Conservation (phyloP, 2,329 filamentous ascomycete genomes). For the Sporothrix luriei region DNA sequence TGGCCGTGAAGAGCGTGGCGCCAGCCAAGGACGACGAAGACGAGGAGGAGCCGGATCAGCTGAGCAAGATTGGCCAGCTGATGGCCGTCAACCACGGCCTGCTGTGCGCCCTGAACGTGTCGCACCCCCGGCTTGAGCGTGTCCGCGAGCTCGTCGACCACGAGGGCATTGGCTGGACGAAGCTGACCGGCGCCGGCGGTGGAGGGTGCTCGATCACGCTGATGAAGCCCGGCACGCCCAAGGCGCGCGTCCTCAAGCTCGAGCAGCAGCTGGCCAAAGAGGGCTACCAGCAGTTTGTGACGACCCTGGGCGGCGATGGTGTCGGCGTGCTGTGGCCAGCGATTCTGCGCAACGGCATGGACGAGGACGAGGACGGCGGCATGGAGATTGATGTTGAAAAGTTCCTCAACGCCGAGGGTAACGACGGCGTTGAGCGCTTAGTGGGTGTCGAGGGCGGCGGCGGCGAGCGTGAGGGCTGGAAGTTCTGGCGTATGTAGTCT, state of each 20-base stretch:
- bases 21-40: conserved; percentile 52
- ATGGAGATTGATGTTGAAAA: conserved; percentile 89
- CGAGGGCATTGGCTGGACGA: conserved; percentile 91
- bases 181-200: conserved; percentile 92
- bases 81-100: conserved; percentile 94
- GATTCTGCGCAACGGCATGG: conserved; percentile 80
- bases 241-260: conserved; percentile 62
- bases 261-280: conserved; percentile 67
- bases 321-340: conserved; percentile 94
- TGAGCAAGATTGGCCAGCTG: conserved; percentile 79
- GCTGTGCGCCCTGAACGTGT: conserved; percentile 87
- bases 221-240: conserved; percentile 66
- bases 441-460: conserved; percentile 74
- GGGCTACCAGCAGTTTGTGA: conserved; percentile 83
- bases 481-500: conserved; percentile 64
- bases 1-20: background rate
- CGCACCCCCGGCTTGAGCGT: conserved; percentile 88
- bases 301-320: conserved; percentile 87
- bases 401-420: conserved; percentile 79
- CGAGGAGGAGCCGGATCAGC: conserved; percentile 56
- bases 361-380: conserved; percentile 75
- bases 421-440: conserved; percentile 80
- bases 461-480: conserved; percentile 77
- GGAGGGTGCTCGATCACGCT: conserved; percentile 95
- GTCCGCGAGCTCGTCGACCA: conserved; percentile 90